Percentiles rank a stretch among this genome's conserved stretches.
These are phyloP conservation scores for Sedum album DNA, from an alignment of 164 flowering plant genomes.

Conservation along the genomic window DNA sequence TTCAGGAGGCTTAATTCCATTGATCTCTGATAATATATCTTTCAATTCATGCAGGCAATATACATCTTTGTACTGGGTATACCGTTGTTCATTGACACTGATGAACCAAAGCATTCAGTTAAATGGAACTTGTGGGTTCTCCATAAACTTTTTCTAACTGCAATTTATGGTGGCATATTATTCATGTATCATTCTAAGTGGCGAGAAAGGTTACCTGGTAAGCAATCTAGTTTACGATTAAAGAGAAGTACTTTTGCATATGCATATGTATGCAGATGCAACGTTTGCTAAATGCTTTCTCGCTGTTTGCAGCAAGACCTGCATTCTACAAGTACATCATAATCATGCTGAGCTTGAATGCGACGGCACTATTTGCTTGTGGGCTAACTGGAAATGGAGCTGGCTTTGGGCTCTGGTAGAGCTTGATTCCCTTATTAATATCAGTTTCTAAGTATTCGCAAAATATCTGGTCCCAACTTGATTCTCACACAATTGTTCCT, in stretches of 20 bases:
- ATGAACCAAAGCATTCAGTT: slow-evolving; percentile 27
- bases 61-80: slow-evolving; percentile 71
- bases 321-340: slow-evolving; percentile 63
- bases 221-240: neutral
- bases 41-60: slow-evolving; percentile 42
- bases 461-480: neutral
- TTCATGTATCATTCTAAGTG: slow-evolving; percentile 69
- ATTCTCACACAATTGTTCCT: neutral
- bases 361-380: slow-evolving; percentile 42
- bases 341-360: slow-evolving; percentile 53
- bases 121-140: slow-evolving; percentile 70
- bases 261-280: neutral
- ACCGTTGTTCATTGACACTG: slow-evolving; percentile 56
- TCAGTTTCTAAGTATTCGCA: neutral
- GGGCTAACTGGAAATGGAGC: slow-evolving; percentile 43
- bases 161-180: slow-evolving; percentile 52
- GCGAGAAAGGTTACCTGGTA: slow-evolving; percentile 86
- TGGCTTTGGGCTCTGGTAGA: slow-evolving; percentile 62
- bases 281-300: neutral
- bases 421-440: neutral
- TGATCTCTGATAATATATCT: neutral
- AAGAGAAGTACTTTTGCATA: neutral
- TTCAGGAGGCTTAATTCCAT: neutral
- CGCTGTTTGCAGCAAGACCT: slow-evolving; percentile 55
- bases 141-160: slow-evolving; percentile 56